A percentile compares a stretch with the other conserved stretches of the same genome.
Conservation (phyloP, 768 basidiomycete species). For the Podaxis rugospora region DNA sequence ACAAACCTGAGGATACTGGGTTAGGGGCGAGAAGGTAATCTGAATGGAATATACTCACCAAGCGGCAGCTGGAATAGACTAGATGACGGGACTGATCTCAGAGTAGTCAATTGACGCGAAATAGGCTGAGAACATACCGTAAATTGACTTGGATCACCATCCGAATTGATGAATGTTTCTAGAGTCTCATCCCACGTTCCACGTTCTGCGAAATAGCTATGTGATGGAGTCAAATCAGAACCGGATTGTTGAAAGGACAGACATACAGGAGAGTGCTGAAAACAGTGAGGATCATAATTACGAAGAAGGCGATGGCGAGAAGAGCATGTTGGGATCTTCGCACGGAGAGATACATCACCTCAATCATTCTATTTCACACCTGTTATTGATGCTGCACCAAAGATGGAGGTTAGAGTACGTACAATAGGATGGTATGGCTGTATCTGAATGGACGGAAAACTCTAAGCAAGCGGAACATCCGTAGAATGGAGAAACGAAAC, state of each 20-base stretch:
- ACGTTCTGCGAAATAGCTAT: constrained; percentile 83
- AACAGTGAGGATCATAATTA: constrained; percentile 80
- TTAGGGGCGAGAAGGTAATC: neutral
- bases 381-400: neutral
- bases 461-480: constrained; percentile 84
- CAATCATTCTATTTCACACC: constrained; percentile 56
- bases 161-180: constrained; percentile 77
- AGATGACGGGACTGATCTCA: neutral
- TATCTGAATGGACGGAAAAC: constrained; percentile 90
- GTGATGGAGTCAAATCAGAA: neutral
- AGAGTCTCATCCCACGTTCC: constrained; percentile 85
- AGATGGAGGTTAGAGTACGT: constrained; percentile 23
- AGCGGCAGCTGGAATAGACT: constrained; percentile 38
- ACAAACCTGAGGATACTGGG: constrained; percentile 51
- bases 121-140: constrained; percentile 38
- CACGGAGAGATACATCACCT: constrained; percentile 90
- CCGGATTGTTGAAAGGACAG: neutral
- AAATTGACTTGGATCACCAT: constrained; percentile 81
- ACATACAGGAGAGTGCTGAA: constrained; percentile 82
- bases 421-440: constrained; percentile 80
- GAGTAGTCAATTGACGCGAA: neutral
- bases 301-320: constrained; percentile 84
- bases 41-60: constrained; percentile 43
- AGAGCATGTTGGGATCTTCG: constrained; percentile 83
- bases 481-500: constrained; percentile 87